Base-by-base conservation (phyloP, 2,329 filamentous ascomycete species). In the Hypoxylon sp. region DNA sequence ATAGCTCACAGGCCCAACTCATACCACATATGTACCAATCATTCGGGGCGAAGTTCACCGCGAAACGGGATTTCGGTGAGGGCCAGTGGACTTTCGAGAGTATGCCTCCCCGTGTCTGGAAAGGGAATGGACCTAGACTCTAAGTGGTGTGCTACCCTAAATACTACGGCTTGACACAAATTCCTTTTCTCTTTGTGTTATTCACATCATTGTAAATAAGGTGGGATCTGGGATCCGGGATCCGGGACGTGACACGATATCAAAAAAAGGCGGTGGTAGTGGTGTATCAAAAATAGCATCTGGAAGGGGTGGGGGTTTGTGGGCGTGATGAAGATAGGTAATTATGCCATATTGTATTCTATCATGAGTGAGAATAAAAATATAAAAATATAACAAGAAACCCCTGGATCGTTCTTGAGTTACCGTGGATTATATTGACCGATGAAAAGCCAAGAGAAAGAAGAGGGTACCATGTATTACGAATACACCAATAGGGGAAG, bases 21-120 rank as follows among this genome's bases (percentile, higher is more conserved):
- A 71, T 81, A 62, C 80, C 80, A 1, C 72, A 74, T 8, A 77
- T 81, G 72, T 76, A 77, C 45, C 71, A 79, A 67, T 77, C 78
- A 14, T 77, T 78, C 19, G 78, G 80, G 48, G 78, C 81, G 12
- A 79, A 78, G 25, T 74, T 81, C 39, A 71, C 73, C 14, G 65
- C 69, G 47, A 73, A 60, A 53, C 65, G 60, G 12, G 58, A 58
- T 3, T 59, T 68, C 8, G n/a, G 54, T 2, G 8, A 41, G 2
- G 64, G 37, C 19, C 55, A 64, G 23, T 77, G 73, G 73, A 58
- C 47, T 25, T 77, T 75, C 34, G 74, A 77, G 55, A 29, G 27
- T 29, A 72, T 76, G 70, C 74, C 67, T 14, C 11, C 54, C 9
- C 25, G 14, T 16, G 3, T 30, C 9, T 46, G 12, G 30, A 56